Evolutionary conservation across 148 eudicot species (phyloP), one percentile per base, ranked within the genome.

Genomic region (Vaccinium myrtillus): DNA sequence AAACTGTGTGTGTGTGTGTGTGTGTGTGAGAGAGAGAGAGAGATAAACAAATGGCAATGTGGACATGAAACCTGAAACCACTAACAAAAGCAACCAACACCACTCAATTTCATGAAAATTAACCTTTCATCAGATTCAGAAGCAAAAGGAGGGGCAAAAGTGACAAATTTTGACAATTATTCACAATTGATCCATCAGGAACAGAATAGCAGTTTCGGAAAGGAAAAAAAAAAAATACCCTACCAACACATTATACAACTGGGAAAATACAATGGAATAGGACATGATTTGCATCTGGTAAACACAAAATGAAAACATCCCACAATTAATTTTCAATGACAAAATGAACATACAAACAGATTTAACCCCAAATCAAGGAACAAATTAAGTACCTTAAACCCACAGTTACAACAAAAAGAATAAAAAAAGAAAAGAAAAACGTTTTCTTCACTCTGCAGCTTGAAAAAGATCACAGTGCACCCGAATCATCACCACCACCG

Each of bases 401-500:
- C 32, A 23, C 15, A 4, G 70, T 69, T 27, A 69, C 43, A 69
- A 69, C 74, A 69, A 69, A 12, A 69, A 69, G 12, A 0, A 51
- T 0, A 23, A 56, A 79, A 4, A 49, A 61, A 5, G 71, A 8
- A 49, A 61, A 5, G 12, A 25, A 51, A 25, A 46, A 58, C 23
- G 56, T 67, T 2, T 49, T 46, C 79, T 79, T 25, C 56, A 50
- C 39, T 67, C 77, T 9, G 75, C 27, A 78, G 9, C 32, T 65
- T 36, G 51, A 77, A 43, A 43, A 43, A 61, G 82, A 76, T 56
- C 67, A 71, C 54, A 75, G 75, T 76, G 76, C 81, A 61, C 21
- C 81, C 25, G 85, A 83, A 78, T 78, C 77, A 21, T 87, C 85
- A 9, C 61, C 87, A 4, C 61, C 87, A 53, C 78, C 90, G 78